These are phyloP conservation scores for Phytophthora litchii DNA, from an alignment of 352 stramenopile species.

Conservation along the genomic window DNA sequence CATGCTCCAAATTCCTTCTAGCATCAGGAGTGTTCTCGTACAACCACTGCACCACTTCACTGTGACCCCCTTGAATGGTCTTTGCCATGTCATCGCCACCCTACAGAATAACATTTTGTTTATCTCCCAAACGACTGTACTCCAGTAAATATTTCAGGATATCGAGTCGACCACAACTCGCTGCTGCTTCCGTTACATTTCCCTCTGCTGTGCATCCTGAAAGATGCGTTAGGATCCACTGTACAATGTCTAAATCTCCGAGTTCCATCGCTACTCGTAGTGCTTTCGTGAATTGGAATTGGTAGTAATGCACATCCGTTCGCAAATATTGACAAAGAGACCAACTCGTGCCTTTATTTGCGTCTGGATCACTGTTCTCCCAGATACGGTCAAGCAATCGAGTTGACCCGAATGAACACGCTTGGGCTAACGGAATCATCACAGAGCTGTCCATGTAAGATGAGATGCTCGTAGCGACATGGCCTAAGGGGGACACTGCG, in stretches of 20 bases:
- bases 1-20: slow-evolving; percentile 2
- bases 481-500: not conserved
- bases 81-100: slow-evolving; percentile 20
- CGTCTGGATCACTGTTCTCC: slow-evolving; percentile 11
- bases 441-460: slow-evolving; percentile 20
- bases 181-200: slow-evolving; percentile 22
- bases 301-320: slow-evolving; percentile 16
- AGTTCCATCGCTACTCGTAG: not conserved
- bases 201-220: slow-evolving; percentile 12
- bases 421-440: slow-evolving; percentile 16
- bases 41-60: slow-evolving; percentile 10
- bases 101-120: slow-evolving; percentile 10
- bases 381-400: slow-evolving; percentile 23
- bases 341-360: slow-evolving; percentile 3
- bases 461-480: slow-evolving; percentile 16
- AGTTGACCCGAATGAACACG: slow-evolving; percentile 8
- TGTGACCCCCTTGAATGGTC: slow-evolving; percentile 10
- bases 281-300: slow-evolving; percentile 20
- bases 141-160: slow-evolving; percentile 24
- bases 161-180: slow-evolving; percentile 8
- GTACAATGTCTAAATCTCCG: slow-evolving; percentile 11
- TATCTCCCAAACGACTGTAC: not conserved
- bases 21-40: slow-evolving; percentile 17
- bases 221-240: slow-evolving; percentile 21
- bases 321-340: slow-evolving; percentile 15